Percentiles rank a stretch among this genome's conserved stretches.
Conservation (phyloP, 2,329 filamentous ascomycete species). For the Colletotrichum sp. region DNA sequence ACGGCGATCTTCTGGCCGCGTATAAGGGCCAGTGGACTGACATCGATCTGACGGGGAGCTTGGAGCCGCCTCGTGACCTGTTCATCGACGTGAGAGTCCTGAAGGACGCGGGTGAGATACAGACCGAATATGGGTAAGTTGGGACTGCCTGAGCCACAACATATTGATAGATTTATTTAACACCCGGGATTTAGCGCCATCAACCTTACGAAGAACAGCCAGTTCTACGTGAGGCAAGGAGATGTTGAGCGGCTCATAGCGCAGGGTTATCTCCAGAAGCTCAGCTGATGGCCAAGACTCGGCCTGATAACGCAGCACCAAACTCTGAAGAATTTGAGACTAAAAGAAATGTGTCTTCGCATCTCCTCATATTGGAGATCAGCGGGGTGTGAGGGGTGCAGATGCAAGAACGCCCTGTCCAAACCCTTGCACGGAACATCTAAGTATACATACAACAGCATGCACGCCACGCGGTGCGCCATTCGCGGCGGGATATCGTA, state of each 20-base stretch:
- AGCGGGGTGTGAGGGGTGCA: not conserved
- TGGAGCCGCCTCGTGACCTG: slow-evolving; percentile 92
- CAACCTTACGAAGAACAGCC: slow-evolving; percentile 95
- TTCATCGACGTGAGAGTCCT: slow-evolving; percentile 97
- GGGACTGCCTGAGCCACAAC: not conserved
- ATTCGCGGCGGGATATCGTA: not conserved
- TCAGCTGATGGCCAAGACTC: slow-evolving; percentile 64
- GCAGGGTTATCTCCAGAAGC: slow-evolving; percentile 91
- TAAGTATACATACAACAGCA: not conserved
- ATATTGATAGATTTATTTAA: slow-evolving; percentile 22
- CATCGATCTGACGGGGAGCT: slow-evolving; percentile 89
- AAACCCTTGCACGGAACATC: not conserved
- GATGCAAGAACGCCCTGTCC: not conserved
- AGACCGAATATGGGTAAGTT: slow-evolving; percentile 95
- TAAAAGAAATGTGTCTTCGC: not conserved
- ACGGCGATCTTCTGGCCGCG: slow-evolving; percentile 88
- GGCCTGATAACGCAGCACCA: not conserved
- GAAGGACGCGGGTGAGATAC: slow-evolving; percentile 97
- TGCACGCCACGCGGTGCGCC: not conserved
- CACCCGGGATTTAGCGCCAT: slow-evolving; percentile 69
- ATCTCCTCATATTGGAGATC: not conserved
- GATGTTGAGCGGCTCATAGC: slow-evolving; percentile 94
- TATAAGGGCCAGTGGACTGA: slow-evolving; percentile 99
- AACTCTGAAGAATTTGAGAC: not conserved
- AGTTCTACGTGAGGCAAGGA: slow-evolving; percentile 94